phyloP scores from a whole-genome alignment of 2,329 filamentous ascomycete species.

The Fusarium tupiense region DNA sequence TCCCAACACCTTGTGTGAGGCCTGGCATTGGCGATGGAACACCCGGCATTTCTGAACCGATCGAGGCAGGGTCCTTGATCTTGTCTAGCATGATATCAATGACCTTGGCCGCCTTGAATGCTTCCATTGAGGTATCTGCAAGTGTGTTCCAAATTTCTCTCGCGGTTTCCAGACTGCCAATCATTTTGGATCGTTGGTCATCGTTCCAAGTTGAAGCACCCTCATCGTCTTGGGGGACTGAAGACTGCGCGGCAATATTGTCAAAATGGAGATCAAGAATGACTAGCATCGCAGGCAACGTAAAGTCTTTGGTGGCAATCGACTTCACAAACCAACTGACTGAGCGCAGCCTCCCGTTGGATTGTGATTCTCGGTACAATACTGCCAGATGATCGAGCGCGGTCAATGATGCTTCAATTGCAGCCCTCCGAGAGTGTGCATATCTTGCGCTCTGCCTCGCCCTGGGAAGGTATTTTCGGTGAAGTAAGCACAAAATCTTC shows the following conservation, averaged over 20 bases:
- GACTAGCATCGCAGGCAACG: slow-evolving; percentile 86
- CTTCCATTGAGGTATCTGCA: slow-evolving; percentile 83
- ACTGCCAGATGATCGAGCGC: slow-evolving; percentile 81
- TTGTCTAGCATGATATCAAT: slow-evolving; percentile 88
- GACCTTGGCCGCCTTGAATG: slow-evolving; percentile 84
- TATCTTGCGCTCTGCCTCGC: slow-evolving; percentile 84
- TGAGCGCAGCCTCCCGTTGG: slow-evolving; percentile 74
- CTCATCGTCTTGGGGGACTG: slow-evolving; percentile 52
- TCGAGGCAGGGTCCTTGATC: slow-evolving; percentile 57
- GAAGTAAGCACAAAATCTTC: slow-evolving; percentile 88
- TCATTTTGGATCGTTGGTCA: slow-evolving; percentile 77
- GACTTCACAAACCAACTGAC: slow-evolving; percentile 84
- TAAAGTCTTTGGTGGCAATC: slow-evolving; percentile 84
- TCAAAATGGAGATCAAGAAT: slow-evolving; percentile 83
- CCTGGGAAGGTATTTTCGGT: slow-evolving; percentile 85
- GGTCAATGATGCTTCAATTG: slow-evolving; percentile 86
- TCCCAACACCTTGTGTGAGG: slow-evolving; percentile 51
- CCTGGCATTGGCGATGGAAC: slow-evolving; percentile 38
- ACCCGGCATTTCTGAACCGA: slow-evolving; percentile 13
- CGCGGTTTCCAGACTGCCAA: slow-evolving; percentile 76
- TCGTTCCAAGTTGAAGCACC: slow-evolving; percentile 65
- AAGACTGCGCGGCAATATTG: slow-evolving; percentile 57
- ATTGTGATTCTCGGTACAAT: slow-evolving; percentile 78
- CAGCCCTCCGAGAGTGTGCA: slow-evolving; percentile 82
- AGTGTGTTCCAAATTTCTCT: slow-evolving; percentile 83